Conservation (phyloP, 768 basidiomycete genomes). For the Termitomyces bulborhizus region DNA sequence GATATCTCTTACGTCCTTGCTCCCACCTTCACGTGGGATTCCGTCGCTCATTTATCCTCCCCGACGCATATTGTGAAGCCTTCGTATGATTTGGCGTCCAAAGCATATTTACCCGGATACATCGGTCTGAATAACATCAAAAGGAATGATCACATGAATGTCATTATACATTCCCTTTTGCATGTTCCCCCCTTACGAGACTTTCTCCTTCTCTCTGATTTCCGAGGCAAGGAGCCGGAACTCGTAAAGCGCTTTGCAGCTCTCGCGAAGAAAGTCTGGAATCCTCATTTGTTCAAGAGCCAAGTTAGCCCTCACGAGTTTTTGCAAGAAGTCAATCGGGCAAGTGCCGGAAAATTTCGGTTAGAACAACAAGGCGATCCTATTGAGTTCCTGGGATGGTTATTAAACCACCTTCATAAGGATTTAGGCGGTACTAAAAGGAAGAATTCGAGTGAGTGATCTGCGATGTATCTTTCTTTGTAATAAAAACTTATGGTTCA, state of each 20-base stretch:
- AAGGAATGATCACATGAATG: constrained; percentile 95
- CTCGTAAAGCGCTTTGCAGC: constrained; percentile 82
- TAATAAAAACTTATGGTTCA: constrained; percentile 12
- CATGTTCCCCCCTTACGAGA: constrained; percentile 89
- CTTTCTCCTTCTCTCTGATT: constrained; percentile 73
- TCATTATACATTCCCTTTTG: constrained; percentile 88
- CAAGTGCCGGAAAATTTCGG: constrained; percentile 86
- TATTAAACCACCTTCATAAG: constrained; percentile 88
- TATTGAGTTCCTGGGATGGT: constrained; percentile 92
- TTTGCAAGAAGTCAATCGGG: constrained; percentile 90
- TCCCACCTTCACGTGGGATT: constrained; percentile 71
- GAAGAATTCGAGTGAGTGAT: constrained; percentile 74
- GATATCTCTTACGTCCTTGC: constrained; percentile 90
- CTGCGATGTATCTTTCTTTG: constrained; percentile 5
- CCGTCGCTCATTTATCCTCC: constrained; percentile 50
- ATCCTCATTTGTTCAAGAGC: constrained; percentile 91
- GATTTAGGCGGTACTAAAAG: constrained; percentile 95
- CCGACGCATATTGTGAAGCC: constrained; percentile 58
- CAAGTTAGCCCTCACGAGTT: constrained; percentile 99
- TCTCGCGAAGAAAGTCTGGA: constrained; percentile 94
- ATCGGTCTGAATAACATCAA: constrained; percentile 98
- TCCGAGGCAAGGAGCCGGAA: constrained; percentile 74
- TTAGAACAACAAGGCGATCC: constrained; percentile 95
- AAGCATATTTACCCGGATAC: constrained; percentile 87
- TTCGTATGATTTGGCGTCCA: constrained; percentile 79